Conservation (phyloP, 371 early-diverging fungal species). For the Syncephalastrum sp. region DNA sequence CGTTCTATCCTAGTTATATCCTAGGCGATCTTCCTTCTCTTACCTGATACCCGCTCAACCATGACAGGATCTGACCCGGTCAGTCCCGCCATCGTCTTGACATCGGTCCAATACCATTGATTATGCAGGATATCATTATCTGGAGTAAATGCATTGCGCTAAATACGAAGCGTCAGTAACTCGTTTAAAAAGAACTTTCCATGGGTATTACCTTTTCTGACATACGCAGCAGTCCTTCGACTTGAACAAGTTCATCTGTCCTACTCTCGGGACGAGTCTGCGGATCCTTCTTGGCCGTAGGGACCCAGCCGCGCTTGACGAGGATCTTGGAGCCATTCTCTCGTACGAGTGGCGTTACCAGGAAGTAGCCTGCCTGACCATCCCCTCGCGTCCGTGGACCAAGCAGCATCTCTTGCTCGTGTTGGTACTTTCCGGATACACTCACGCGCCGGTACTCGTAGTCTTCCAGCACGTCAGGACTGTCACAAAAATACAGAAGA, state of each 20-base stretch:
- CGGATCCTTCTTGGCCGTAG: slow-evolving; percentile 65
- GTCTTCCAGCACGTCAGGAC: slow-evolving; percentile 53
- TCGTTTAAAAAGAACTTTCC: neutral
- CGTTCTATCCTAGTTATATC: neutral
- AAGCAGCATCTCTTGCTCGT: slow-evolving; percentile 75
- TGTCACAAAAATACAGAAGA: slow-evolving; percentile 13
- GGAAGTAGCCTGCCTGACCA: slow-evolving; percentile 75
- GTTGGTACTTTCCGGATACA: slow-evolving; percentile 66
- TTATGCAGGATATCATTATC: slow-evolving; percentile 62
- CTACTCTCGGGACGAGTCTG: slow-evolving; percentile 56
- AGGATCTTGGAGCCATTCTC: slow-evolving; percentile 72
- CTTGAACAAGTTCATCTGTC: slow-evolving; percentile 48
- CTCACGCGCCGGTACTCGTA: slow-evolving; percentile 74
- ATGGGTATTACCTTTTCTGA: slow-evolving; percentile 55
- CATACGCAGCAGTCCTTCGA: slow-evolving; percentile 64
- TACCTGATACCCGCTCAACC: slow-evolving; percentile 71
- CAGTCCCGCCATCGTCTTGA: slow-evolving; percentile 71
- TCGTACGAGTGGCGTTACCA: slow-evolving; percentile 86
- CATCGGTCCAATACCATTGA: slow-evolving; percentile 85
- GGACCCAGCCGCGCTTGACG: slow-evolving; percentile 90
- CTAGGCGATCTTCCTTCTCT: neutral
- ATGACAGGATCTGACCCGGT: slow-evolving; percentile 68
- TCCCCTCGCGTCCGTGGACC: slow-evolving; percentile 80
- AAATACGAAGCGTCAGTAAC: neutral
- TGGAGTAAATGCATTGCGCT: slow-evolving; percentile 67